Conservation (phyloP, 2,329 filamentous ascomycete species). For the Elsinoe ampelina region DNA sequence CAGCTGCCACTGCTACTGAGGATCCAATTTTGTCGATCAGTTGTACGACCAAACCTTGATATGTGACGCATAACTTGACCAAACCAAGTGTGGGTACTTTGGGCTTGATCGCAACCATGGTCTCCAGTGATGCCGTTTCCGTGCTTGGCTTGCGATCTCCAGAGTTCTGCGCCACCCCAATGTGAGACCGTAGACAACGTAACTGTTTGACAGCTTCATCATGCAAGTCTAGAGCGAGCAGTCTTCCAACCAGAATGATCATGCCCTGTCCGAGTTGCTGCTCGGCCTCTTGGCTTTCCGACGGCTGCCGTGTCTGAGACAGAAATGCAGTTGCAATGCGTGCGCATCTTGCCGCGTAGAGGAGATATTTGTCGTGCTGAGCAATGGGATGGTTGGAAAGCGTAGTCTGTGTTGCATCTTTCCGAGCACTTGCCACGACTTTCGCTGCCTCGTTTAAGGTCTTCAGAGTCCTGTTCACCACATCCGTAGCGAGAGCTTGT, state of each 20-base stretch:
- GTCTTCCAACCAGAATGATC: conserved; percentile 57
- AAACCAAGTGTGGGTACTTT: neutral
- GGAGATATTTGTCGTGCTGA: neutral
- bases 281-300: conserved; percentile 45
- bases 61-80: neutral
- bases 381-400: too few relatives aligned
- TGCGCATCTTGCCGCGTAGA: conserved; percentile 52
- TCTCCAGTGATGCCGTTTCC: neutral
- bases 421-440: conserved; percentile 15
- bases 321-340: conserved; percentile 58
- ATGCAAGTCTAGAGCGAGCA: conserved; percentile 55
- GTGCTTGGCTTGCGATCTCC: conserved; percentile 19
- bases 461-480: conserved; percentile 63
- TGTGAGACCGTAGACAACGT: neutral
- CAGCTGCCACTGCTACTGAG: neutral
- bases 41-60: neutral
- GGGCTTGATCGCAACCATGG: conserved; percentile 4
- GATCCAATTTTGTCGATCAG: neutral
- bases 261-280: conserved; percentile 66
- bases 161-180: conserved; percentile 52
- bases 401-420: too few relatives aligned
- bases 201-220: conserved; percentile 63
- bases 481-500: conserved; percentile 59
- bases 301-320: conserved; percentile 44
- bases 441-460: conserved; percentile 51